These are phyloP conservation scores for Monosporascus sp. DNA, from an alignment of 2,329 filamentous ascomycete genomes.

Conservation along the genomic window DNA sequence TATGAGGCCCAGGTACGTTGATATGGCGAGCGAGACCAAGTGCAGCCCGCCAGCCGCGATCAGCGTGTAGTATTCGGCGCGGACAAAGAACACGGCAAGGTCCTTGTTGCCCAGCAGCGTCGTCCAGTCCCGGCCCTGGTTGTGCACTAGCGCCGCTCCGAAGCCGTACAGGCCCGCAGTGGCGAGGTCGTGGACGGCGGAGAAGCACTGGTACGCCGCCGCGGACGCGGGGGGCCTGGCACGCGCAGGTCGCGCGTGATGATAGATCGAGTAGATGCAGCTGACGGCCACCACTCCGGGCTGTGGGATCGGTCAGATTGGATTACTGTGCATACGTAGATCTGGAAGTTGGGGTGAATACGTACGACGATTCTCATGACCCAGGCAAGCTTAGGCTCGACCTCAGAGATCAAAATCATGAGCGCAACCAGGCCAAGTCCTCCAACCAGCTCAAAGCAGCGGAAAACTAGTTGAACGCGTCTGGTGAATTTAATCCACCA, in stretches of 20 bases:
- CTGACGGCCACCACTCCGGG: conserved; percentile 70
- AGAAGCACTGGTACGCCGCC: conserved; percentile 85
- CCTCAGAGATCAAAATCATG: conserved; percentile 69
- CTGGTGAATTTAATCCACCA: conserved; percentile 64
- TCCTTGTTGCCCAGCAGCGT: conserved; percentile 58
- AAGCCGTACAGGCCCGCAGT: conserved; percentile 53
- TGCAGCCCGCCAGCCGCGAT: conserved; percentile 63
- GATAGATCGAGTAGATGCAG: conserved; percentile 73
- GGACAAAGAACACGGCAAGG: conserved; percentile 55
- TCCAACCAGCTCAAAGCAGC: conserved; percentile 61
- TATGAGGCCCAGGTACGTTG: conserved; percentile 68
- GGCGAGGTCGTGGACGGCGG: conserved; percentile 62
- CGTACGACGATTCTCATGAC: conserved; percentile 72
- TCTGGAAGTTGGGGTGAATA: conserved; percentile 6
- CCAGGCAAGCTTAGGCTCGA: conserved; percentile 63
- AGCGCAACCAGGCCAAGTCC: conserved; percentile 68
- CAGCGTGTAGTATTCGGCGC: conserved; percentile 64
- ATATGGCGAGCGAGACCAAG: conserved; percentile 62
- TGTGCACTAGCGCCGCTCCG: conserved; percentile 41
- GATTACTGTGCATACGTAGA: neutral
- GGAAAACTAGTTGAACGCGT: conserved; percentile 62
- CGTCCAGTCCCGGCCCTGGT: conserved; percentile 51
- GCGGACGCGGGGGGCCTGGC: conserved; percentile 73
- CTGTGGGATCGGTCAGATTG: conserved; percentile 39
- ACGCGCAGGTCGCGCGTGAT: conserved; percentile 66